These are phyloP conservation scores for Monosporascus sp. DNA, from an alignment of 2,329 filamentous ascomycete genomes.

Conservation along the genomic window DNA sequence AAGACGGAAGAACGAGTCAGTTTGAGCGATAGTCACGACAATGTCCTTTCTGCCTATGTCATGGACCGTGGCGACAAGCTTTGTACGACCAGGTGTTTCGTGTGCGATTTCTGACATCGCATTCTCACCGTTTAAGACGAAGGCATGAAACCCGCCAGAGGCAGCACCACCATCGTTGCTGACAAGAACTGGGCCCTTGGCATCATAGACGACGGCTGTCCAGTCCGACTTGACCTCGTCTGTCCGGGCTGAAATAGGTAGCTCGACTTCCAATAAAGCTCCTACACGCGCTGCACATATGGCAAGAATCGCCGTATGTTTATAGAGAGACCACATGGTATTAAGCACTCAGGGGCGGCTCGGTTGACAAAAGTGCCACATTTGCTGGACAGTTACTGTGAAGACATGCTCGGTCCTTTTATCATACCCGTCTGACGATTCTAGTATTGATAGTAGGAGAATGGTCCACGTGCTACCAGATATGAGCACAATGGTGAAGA, in stretches of 20 bases:
- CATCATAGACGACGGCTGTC: conserved; percentile 34
- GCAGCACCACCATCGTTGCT: conserved; percentile 40
- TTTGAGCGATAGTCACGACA: conserved; percentile 35
- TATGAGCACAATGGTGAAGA: no score
- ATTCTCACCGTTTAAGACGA: conserved; percentile 24
- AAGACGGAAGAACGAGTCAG: conserved; percentile 36
- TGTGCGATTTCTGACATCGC: conserved; percentile 26
- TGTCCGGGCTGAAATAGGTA: conserved; percentile 24
- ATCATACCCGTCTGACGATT: no score
- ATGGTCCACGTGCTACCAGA: no score
- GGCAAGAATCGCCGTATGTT: not conserved
- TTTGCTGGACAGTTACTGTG: no score
- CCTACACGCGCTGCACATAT: not conserved
- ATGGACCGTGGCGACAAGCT: conserved; percentile 35
- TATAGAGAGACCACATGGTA: not conserved
- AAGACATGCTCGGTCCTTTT: no score
- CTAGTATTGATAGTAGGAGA: no score
- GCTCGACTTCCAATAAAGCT: conserved; percentile 9
- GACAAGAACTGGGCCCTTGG: conserved; percentile 30
- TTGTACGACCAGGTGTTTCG: conserved; percentile 36
- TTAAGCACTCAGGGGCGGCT: not conserved
- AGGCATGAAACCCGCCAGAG: conserved; percentile 37
- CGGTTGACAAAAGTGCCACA: not conserved
- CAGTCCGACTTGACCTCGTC: conserved; percentile 35
- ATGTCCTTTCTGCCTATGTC: conserved; percentile 30